phyloP scores from a whole-genome alignment of 1,284 basidiomycete genomes.

The Ceratobasidium sp. region DNA sequence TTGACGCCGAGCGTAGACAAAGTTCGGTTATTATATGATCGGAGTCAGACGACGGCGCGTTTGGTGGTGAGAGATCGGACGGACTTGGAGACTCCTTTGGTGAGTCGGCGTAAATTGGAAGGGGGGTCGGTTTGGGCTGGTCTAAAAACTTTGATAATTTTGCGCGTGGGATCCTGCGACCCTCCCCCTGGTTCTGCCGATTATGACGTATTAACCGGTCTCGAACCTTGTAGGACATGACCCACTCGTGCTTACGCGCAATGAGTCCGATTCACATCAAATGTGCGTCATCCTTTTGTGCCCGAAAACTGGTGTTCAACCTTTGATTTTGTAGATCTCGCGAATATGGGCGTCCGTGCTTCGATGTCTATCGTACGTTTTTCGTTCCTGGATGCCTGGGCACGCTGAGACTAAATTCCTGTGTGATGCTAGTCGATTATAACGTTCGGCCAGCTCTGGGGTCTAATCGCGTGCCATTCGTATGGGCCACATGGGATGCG shows the following conservation, averaged over 20 bases:
- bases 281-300: constrained; percentile 59
- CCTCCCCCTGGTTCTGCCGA: too few relatives aligned
- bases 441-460: constrained; percentile 87
- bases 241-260: constrained; percentile 85
- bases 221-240: constrained; percentile 75
- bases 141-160: too few relatives aligned
- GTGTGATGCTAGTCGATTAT: constrained; percentile 88
- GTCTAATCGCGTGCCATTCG: constrained; percentile 85
- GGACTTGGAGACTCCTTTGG: constrained; percentile 80
- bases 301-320: too few relatives aligned
- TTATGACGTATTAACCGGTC: constrained; percentile 44
- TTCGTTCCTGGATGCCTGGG: background rate
- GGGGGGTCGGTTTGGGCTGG: too few relatives aligned
- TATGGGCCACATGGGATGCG: constrained; percentile 85
- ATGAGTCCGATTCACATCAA: constrained; percentile 93
- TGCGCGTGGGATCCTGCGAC: too few relatives aligned
- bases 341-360: constrained; percentile 84
- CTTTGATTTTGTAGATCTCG: constrained; percentile 67
- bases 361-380: constrained; percentile 83
- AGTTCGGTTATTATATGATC: constrained; percentile 85
- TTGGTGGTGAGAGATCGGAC: constrained; percentile 75
- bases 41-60: constrained; percentile 81
- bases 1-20: constrained; percentile 67
- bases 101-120: too few relatives aligned
- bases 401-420: too few relatives aligned